Conservation (phyloP, 2,329 filamentous ascomycete species). For the Thelonectria rubi region DNA sequence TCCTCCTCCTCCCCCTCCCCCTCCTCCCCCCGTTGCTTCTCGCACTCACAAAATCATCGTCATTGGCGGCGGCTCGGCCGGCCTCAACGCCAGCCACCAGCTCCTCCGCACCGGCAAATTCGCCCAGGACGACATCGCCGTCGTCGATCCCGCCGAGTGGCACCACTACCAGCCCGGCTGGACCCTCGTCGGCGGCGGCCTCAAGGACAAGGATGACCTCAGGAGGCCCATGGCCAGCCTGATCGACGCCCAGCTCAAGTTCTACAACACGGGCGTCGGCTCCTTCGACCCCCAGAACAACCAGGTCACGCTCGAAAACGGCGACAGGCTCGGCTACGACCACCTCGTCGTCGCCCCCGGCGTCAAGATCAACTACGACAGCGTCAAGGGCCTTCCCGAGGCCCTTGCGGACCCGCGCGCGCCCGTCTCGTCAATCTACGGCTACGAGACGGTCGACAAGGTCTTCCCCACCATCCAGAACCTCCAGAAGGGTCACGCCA, state of each 20-base stretch:
- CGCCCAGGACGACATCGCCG: constrained; percentile 66
- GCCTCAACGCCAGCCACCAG: constrained; percentile 72
- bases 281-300: constrained; percentile 66
- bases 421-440: constrained; percentile 65
- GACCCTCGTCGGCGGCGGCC: constrained; percentile 73
- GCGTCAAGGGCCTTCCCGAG: constrained; percentile 65
- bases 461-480: constrained; percentile 58
- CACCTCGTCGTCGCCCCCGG: constrained; percentile 71
- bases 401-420: constrained; percentile 59
- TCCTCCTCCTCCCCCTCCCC: not conserved
- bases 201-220: constrained; percentile 70
- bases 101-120: constrained; percentile 69
- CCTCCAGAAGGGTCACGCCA: constrained; percentile 59
- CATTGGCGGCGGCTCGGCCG: constrained; percentile 72
- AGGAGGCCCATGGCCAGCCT: constrained; percentile 59
- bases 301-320: constrained; percentile 62
- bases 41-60: constrained; percentile 70
- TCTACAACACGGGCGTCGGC: constrained; percentile 64
- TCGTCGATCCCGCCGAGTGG: constrained; percentile 69
- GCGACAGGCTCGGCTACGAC: constrained; percentile 67
- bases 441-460: constrained; percentile 65
- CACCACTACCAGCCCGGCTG: constrained; percentile 77
- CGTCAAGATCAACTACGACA: constrained; percentile 59
- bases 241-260: constrained; percentile 67
- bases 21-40: constrained; percentile 4